Percentiles rank a stretch among this genome's conserved stretches.
phyloP scores from a whole-genome alignment of 257 asterid species.

The Dorcoceras hygrometricum region DNA sequence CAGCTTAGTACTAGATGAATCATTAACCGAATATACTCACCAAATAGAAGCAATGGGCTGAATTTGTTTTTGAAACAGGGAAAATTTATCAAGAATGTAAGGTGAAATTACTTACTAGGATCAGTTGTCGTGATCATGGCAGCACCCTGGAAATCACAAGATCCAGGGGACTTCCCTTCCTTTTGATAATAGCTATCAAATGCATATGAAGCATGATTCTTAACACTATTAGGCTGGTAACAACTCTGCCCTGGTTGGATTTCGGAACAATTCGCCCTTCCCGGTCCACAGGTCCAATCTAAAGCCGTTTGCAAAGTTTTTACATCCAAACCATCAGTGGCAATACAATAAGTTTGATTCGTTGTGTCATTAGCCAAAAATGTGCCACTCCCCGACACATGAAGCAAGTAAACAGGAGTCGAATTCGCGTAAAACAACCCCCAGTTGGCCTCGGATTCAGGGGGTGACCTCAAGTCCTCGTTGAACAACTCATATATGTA shows the following conservation, averaged over 20 bases:
- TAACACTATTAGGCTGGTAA: constrained; percentile 85
- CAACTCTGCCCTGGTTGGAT: constrained; percentile 96
- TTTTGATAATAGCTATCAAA: constrained; percentile 91
- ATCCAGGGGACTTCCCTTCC: constrained; percentile 56
- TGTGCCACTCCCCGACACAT: constrained; percentile 85
- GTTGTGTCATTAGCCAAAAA: constrained; percentile 93
- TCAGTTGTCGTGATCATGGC: constrained; percentile 97
- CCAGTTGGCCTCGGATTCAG: constrained; percentile 89
- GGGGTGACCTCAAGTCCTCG: constrained; percentile 90
- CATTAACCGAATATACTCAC: constrained; percentile 2
- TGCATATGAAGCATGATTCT: constrained; percentile 85
- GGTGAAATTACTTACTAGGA: constrained; percentile 70
- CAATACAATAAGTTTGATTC: constrained; percentile 79
- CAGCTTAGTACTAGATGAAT: constrained; percentile 1
- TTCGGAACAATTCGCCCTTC: constrained; percentile 91
- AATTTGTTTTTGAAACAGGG: constrained; percentile 2
- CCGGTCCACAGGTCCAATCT: constrained; percentile 99
- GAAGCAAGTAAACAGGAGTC: constrained; percentile 90
- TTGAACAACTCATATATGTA: constrained; percentile 87
- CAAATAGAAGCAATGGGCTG: constrained; percentile 6
- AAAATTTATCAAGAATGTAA: constrained; percentile 4
- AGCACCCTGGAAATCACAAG: constrained; percentile 97
- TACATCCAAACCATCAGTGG: constrained; percentile 60
- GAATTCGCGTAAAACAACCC: constrained; percentile 83
- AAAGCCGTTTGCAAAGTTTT: constrained; percentile 84